Evolutionary conservation across 2,329 filamentous ascomycete species (phyloP).

Genomic region (Fusarium euwallaceae): DNA sequence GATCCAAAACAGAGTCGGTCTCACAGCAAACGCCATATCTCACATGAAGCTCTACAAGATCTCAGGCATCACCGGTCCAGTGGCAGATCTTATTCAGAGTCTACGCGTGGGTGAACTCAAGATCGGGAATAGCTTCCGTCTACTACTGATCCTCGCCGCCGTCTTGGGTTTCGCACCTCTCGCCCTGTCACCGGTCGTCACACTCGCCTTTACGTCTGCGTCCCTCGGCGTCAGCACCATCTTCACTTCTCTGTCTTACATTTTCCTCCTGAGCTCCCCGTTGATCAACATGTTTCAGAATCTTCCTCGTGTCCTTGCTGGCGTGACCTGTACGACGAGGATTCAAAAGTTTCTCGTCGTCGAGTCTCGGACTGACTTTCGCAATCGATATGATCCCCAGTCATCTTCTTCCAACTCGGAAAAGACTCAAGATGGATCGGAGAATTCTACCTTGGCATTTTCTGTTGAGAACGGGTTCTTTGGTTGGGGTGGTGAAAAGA

Average conservation of each 20-base stretch:
- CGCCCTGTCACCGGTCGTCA: conserved; percentile 51
- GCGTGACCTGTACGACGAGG: conserved; percentile 50
- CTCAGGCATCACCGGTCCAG: conserved; percentile 46
- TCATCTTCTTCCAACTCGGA: conserved; percentile 1
- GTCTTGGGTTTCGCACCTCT: conserved; percentile 52
- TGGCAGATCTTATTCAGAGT: conserved; percentile 47
- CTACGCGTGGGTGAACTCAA: conserved; percentile 49
- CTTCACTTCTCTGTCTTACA: conserved; percentile 52
- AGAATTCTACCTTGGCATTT: conserved; percentile 14
- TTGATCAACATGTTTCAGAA: conserved; percentile 50
- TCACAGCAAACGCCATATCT: conserved; percentile 49
- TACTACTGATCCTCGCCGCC: conserved; percentile 39
- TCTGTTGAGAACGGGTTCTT: conserved; percentile 37
- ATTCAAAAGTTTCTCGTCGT: conserved; percentile 55
- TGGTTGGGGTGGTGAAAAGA: conserved; percentile 46
- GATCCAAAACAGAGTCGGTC: conserved; percentile 52
- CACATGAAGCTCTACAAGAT: conserved; percentile 53
- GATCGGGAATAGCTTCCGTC: conserved; percentile 45
- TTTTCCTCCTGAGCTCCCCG: conserved; percentile 52
- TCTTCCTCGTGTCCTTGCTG: conserved; percentile 50
- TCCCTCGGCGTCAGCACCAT: conserved; percentile 46
- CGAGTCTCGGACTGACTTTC: conserved; percentile 43
- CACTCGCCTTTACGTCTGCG: conserved; percentile 48
- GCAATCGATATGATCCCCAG: conserved; percentile 7
- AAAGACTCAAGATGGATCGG: neutral